These are phyloP conservation scores for Trichoderma sp. DNA, from an alignment of 2,329 filamentous ascomycete genomes.

Conservation along the genomic window DNA sequence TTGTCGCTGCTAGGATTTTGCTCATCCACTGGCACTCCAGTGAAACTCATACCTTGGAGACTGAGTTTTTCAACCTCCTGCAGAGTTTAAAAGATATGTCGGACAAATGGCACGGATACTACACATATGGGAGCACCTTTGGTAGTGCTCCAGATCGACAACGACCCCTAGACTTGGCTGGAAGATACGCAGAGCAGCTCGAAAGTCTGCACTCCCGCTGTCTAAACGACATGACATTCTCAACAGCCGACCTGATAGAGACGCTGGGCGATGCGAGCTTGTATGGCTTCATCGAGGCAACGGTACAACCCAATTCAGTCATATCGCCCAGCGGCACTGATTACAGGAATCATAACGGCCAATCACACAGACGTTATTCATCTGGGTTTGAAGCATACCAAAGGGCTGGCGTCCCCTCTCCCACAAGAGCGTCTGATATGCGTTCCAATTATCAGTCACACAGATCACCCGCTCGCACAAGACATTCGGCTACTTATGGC, in stretches of 20 bases:
- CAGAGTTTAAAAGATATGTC: not conserved
- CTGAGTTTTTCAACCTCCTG: not conserved
- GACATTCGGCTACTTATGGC: not conserved
- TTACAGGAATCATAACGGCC: not conserved
- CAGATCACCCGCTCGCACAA: not conserved
- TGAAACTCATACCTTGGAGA: not conserved
- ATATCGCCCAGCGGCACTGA: not conserved
- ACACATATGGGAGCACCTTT: not conserved
- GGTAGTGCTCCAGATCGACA: not conserved
- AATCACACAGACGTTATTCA: not conserved
- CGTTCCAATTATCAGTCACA: not conserved
- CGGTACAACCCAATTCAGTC: not conserved
- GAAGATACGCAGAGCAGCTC: conserved; percentile 10
- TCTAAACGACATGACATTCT: not conserved
- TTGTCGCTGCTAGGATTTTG: not conserved
- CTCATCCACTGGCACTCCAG: not conserved
- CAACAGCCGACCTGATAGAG: not conserved
- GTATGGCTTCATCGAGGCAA: not conserved
- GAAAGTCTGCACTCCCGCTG: not conserved
- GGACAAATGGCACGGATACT: not conserved
- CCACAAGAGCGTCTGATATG: not conserved
- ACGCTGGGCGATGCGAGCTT: not conserved
- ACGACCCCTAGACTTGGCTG: not conserved
- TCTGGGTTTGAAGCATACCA: not conserved
- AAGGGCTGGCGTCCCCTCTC: not conserved